Evolutionary conservation across 306 rosid species (phyloP), one percentile per base, ranked within the genome.

Genomic region (Cicer yamashitae): DNA sequence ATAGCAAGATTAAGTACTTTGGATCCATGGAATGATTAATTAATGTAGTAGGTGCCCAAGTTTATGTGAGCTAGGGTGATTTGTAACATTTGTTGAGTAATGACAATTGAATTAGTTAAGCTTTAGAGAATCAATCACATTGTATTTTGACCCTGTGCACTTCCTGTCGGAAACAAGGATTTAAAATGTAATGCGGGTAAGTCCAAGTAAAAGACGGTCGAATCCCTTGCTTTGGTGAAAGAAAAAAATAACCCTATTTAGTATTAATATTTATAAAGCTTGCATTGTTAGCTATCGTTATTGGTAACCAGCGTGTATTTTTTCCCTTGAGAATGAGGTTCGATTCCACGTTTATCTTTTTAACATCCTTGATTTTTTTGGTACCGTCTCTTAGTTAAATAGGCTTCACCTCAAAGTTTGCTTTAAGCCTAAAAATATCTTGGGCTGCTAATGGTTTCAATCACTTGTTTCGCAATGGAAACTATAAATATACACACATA

Each of bases 1-100:
- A 13, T 6, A 15, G 34, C 10, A 65, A 20, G 8, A 11, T 6
- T 53, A 64, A 79, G 57, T 7, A 58, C 3, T 37, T 66, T 73
- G 66, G 67, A 71, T 53, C 34, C 44, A 17, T 63, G 17, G 56
- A 59, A 60, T 70, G 8, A 15, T 22, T 10, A 25, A 78, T 9
- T 15, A 15, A 25, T 30, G 48, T 63, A 22, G 50, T 10, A 72
- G 77, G 47, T 78, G 56, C 56, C 25, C 40, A n/a, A 9, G 8
- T 60, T 45, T 13, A 47, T 68, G 41, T 34, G 10, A 48, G 17
- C 14, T 11, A 48, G 34, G 70, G 44, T 30, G 34, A 30, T 30
- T 30, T 30, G 30, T 63, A 8, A 30, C 34, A 11, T 51, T 71
- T 52, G 50, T 22, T 71, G 38, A 40, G n/a, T 10, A 10, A 41